Percentiles rank a stretch among this genome's conserved stretches.
Conservation (phyloP, 441 rosid species). For the Manihot esculenta region DNA sequence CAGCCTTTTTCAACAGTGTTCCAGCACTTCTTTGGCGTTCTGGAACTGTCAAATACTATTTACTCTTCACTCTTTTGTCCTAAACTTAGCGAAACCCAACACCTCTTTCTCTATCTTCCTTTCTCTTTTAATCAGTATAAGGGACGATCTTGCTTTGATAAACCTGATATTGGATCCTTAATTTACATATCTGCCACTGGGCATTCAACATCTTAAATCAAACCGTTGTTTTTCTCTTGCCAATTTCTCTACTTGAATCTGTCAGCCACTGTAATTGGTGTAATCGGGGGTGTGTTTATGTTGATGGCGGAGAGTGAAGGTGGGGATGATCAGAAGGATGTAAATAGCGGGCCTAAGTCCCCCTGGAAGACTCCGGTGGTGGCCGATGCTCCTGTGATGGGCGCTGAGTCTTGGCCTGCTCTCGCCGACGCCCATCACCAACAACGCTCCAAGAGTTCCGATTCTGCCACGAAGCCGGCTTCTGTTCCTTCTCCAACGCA, state of each 20-base stretch:
- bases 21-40: conserved; percentile 8
- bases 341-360: conserved; percentile 48
- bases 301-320: conserved; percentile 70
- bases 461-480: conserved; percentile 22
- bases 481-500: conserved; percentile 26
- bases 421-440: conserved; percentile 64
- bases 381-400: conserved; percentile 69
- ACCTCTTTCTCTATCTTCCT: background rate
- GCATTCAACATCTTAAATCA: background rate
- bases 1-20: background rate
- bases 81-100: conserved; percentile 6
- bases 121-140: too few species aligned
- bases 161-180: too few species aligned
- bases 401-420: conserved; percentile 88
- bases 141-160: too few species aligned
- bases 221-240: too few species aligned
- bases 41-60: background rate
- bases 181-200: background rate
- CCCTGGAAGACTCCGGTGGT: conserved; percentile 71
- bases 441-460: conserved; percentile 38
- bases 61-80: background rate
- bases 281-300: conserved; percentile 22
- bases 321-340: conserved; percentile 58
- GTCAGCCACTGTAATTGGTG: background rate
- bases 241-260: background rate